phyloP scores from a whole-genome alignment of 805 yeast species.

The Cyberlindnera saturnus region DNA sequence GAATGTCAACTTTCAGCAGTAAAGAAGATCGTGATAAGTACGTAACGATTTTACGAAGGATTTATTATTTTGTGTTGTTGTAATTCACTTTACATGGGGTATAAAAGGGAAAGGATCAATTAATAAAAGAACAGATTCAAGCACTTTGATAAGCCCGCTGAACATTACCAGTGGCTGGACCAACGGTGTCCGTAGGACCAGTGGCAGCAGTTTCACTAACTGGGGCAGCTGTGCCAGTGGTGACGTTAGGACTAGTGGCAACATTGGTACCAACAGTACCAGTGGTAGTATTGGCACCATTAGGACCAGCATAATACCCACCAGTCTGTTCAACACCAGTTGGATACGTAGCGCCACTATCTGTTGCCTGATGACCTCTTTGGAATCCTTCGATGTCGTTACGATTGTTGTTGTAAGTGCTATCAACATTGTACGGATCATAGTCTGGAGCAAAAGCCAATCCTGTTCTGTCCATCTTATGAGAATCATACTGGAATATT shows the following conservation, averaged over 20 bases:
- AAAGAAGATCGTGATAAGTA: not conserved
- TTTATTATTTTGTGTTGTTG: too few relatives aligned
- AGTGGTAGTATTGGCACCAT: not conserved
- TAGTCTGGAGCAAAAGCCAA: not conserved
- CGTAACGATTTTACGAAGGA: too few relatives aligned
- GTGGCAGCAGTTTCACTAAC: too few relatives aligned
- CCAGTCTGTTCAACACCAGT: too few relatives aligned
- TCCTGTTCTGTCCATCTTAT: conserved; percentile 1
- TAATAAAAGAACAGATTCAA: too few relatives aligned
- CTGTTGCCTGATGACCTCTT: not conserved
- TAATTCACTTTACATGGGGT: too few relatives aligned
- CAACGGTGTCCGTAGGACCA: too few relatives aligned
- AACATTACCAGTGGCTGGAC: too few relatives aligned
- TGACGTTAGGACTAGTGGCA: not conserved
- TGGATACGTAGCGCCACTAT: not conserved
- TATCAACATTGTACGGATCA: not conserved
- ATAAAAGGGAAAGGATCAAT: too few relatives aligned
- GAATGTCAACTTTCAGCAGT: conserved; percentile 18
- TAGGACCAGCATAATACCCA: not conserved
- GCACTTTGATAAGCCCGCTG: too few relatives aligned
- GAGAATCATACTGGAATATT: not conserved
- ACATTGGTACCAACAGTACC: not conserved
- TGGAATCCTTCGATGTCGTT: not conserved
- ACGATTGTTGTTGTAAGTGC: not conserved
- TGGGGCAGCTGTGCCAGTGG: too few relatives aligned